Evolutionary conservation across 2,329 filamentous ascomycete genomes (phyloP).

Genomic region (Didymella pinodella): DNA sequence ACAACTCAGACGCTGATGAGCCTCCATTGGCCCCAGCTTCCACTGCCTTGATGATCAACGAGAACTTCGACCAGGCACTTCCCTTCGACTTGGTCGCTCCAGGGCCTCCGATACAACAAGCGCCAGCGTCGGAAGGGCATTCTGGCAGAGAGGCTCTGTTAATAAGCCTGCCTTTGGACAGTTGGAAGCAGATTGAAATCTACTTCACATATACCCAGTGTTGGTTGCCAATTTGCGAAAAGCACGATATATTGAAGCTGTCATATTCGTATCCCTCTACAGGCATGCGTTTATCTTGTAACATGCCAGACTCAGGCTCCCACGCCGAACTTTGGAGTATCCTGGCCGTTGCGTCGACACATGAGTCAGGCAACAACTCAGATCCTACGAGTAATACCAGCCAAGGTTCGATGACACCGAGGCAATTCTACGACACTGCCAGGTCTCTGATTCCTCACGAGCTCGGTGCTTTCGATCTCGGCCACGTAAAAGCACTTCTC

Average conservation of each 20-base stretch:
- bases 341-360: conserved; percentile 52
- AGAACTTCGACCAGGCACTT: conserved; percentile 6
- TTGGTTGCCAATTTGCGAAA: conserved; percentile 78
- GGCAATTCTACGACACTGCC: conserved; percentile 39
- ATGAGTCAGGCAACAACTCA: conserved; percentile 27
- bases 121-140: not conserved
- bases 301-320: conserved; percentile 41
- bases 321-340: conserved; percentile 58
- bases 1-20: conserved; percentile 38
- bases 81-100: conserved; percentile 18
- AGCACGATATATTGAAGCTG: conserved; percentile 66
- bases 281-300: conserved; percentile 44
- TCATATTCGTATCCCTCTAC: conserved; percentile 63
- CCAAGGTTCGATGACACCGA: conserved; percentile 20
- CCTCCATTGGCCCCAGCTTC: conserved; percentile 8
- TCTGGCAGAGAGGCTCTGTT: not conserved
- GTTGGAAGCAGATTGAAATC: conserved; percentile 70
- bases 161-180: conserved; percentile 59
- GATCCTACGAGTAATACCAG: conserved; percentile 9
- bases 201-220: conserved; percentile 79
- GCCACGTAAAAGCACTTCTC: conserved; percentile 54
- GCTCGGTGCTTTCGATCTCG: conserved; percentile 45
- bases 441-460: conserved; percentile 44
- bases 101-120: not conserved
- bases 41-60: conserved; percentile 12